A percentile compares a stretch with the other conserved stretches of the same genome.
Evolutionary conservation across 116 monocot genomes (phyloP).

Genomic region (Trichopus zeylanicus): DNA sequence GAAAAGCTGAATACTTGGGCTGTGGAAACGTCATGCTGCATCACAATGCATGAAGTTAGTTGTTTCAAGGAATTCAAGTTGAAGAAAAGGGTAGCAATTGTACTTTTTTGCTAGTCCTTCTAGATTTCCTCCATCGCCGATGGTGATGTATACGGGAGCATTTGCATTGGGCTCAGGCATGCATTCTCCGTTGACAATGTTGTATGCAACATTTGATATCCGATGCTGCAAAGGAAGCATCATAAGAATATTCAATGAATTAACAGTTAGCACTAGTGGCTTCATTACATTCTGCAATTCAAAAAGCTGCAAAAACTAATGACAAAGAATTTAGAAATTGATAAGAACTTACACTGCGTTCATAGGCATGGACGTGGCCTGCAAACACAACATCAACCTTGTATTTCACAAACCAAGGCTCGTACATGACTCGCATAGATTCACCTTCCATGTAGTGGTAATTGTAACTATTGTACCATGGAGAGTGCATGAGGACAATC

Average conservation of each 20-base stretch:
- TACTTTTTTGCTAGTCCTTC: conserved; percentile 80
- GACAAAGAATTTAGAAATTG: background rate
- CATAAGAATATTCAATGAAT: background rate
- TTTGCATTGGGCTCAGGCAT: conserved; percentile 31
- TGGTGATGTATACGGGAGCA: conserved; percentile 81
- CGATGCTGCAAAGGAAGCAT: conserved; percentile 36
- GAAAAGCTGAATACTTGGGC: conserved; percentile 72
- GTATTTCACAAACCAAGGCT: conserved; percentile 14
- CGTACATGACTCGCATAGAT: conserved; percentile 19
- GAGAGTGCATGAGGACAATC: conserved; percentile 18
- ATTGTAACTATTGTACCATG: conserved; percentile 42
- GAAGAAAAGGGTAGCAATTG: background rate
- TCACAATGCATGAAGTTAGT: background rate
- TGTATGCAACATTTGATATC: conserved; percentile 66
- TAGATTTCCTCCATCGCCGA: conserved; percentile 80
- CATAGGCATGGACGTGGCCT: conserved; percentile 23
- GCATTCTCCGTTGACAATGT: conserved; percentile 53
- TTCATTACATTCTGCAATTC: background rate
- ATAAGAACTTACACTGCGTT: conserved; percentile 9
- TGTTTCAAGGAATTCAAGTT: conserved; percentile 7
- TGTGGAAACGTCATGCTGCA: conserved; percentile 82
- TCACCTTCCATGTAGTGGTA: conserved; percentile 46
- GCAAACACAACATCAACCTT: conserved; percentile 25
- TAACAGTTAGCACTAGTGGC: background rate
- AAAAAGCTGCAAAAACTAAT: background rate